Evolutionary conservation across 441 rosid genomes (phyloP), one percentile per base, ranked within the genome.

Genomic region (Iberis amara): DNA sequence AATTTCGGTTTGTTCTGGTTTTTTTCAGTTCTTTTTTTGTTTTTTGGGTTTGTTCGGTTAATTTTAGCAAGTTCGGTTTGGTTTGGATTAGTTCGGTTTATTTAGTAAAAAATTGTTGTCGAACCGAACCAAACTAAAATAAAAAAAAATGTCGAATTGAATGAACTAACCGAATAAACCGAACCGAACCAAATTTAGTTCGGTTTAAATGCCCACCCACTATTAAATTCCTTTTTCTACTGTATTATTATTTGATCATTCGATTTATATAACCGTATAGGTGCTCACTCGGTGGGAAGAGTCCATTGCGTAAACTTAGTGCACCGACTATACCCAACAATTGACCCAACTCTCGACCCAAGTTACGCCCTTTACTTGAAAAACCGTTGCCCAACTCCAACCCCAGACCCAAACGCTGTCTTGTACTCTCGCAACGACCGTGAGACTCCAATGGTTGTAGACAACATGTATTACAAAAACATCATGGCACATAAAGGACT

Each of bases 221-320:
- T n/a, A n/a, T n/a, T n/a, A n/a, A n/a, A n/a, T n/a, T n/a, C n/a
- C n/a, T n/a, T n/a, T n/a, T n/a, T 30, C 0, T 32, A 52, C 6
- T 41, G 51, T 28, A 47, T 11, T 39, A 15, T 2, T 37, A 10
- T 11, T 10, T 54, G 24, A 65, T 38, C 26, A 7, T 41, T 41
- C 62, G 15, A 23, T 32, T 44, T 44, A 9, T 52, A 13, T 26
- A 7, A 23, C 10, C 13, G 7, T 9, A 18, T 61, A 80, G 91
- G 97, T 31, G 89, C 79, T 48, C 97, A 86, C 49, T 89, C 87
- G 0, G 96, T 86, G 0, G 97, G 94, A 1, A 76, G 89, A 60
- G 96, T 86, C 51, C 97, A 89, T 48, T 84, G 94, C 33, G 59
- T 71, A 8, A 89, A 89, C 47, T 54, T 89, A 9, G 94, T 78